Conservation (phyloP, 2,329 filamentous ascomycete genomes). For the Ceratocystis colombiana region DNA sequence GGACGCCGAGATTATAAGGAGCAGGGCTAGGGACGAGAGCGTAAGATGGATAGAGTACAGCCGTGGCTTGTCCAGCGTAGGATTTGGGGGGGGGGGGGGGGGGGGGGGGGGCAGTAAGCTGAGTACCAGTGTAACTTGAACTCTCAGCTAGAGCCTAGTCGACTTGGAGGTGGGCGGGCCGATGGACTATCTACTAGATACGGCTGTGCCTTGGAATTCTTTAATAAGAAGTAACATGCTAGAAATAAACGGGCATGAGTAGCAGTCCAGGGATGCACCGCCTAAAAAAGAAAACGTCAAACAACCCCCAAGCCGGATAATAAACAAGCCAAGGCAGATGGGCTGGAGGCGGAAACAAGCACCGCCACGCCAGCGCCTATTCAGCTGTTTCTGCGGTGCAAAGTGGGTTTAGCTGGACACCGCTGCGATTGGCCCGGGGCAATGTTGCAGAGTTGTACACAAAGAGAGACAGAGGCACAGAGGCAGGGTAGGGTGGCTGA, state of each 20-base stretch:
- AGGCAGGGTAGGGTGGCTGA: neutral
- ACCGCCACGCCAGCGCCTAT: neutral
- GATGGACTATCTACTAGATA: neutral
- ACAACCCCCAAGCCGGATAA: neutral
- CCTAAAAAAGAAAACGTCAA: slow-evolving; percentile 7
- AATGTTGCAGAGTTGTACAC: neutral
- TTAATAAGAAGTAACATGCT: slow-evolving; percentile 3
- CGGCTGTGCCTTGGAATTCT: neutral
- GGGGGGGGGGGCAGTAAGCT: no score
- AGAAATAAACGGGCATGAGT: neutral
- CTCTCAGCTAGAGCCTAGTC: no score
- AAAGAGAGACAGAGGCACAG: neutral
- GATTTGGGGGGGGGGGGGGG: no score
- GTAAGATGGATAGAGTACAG: no score
- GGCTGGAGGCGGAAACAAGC: neutral
- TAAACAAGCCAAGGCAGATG: no score
- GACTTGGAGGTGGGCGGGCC: neutral
- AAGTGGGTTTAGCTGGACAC: neutral
- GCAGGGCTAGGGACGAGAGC: no score
- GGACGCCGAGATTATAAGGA: no score
- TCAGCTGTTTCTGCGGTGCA: slow-evolving; percentile 9
- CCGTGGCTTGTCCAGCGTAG: no score
- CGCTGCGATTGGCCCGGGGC: neutral
- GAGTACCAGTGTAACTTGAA: no score
- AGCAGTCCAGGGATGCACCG: neutral